Base-by-base conservation (phyloP, 495 filamentous ascomycete genomes). In the Melanomma pulvis-pyrius region DNA sequence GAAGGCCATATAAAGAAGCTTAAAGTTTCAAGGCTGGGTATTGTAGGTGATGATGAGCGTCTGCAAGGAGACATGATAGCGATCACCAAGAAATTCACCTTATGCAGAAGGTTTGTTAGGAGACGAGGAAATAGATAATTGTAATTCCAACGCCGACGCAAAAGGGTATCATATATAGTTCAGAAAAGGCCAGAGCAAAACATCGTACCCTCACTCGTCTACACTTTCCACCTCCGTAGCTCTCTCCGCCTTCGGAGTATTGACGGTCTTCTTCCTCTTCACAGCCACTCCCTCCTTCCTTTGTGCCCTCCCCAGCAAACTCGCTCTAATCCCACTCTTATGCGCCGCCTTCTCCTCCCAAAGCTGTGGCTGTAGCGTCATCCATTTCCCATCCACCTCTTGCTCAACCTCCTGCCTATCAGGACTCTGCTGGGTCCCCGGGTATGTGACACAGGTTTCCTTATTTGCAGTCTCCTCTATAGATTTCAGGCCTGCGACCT, bases 401-500 rank as follows among this genome's bases (percentile, higher is more conserved):
- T 7, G 2, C 21, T 57, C 53, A 15, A 57, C 17, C n/a, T 41
- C 30, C 12, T 57, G 24, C 26, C 51, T 28, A 3, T 11, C 28
- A 17, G 39, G 39, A n/a, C 39, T 44, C 3, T 11, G 3, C n/a
- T 44, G 9, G 2, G 39, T 44, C 39, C n/a, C 39, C 17, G 39
- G 39, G 39, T 44, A 44, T 44, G 39, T 44, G 13, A 7, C 22
- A 26, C 25, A 11, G 21, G 11, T 25, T 8, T n/a, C n/a, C 21
- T 50, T 12, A 2, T 50, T 19, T 25, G 21, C 11, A 4, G 21
- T 7, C 21, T 24, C 48, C 22, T 24, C 21, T 26, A 24, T 9
- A 12, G 21, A 28, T 6, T 9, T 2, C 22, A 71, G 63, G 6
- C 30, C 68, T 6, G 36, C 54, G 24, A 71, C 21, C 15, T 76